Evolutionary conservation across 345 rosid genomes (phyloP).

Genomic region (Melaleuca alternifolia): DNA sequence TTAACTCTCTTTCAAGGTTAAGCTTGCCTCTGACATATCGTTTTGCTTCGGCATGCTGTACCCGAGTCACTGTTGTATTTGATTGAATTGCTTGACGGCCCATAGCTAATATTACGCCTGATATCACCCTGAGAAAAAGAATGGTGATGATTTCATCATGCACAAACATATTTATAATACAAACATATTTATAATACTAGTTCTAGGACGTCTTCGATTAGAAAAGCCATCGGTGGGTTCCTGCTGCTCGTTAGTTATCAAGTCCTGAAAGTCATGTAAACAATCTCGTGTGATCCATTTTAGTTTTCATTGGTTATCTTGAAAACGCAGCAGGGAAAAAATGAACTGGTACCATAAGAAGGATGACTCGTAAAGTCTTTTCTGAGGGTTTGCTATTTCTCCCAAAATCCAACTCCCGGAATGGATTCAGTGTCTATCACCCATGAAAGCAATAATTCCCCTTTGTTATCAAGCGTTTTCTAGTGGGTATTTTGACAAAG

Average conservation of each 20-base stretch:
- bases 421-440: neutral
- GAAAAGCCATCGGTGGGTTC: neutral
- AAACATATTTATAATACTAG: neutral
- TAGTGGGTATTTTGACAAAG: neutral
- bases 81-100: neutral
- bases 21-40: neutral
- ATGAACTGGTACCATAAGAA: neutral
- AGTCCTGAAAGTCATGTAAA: neutral
- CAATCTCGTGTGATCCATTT: neutral
- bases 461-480: neutral
- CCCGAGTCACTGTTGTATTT: neutral
- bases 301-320: neutral
- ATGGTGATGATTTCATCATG: neutral
- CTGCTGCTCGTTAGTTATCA: neutral
- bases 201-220: neutral
- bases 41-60: neutral
- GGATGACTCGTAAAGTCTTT: neutral
- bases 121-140: neutral
- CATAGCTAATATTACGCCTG: neutral
- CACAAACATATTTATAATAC: neutral
- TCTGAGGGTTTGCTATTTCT: neutral
- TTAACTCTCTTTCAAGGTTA: neutral
- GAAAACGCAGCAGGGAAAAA: neutral
- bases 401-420: neutral
- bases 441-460: neutral